Percentiles rank a stretch among this genome's conserved stretches.
Evolutionary conservation across 2,329 filamentous ascomycete species (phyloP).

Genomic region (Ophiocordyceps australis): DNA sequence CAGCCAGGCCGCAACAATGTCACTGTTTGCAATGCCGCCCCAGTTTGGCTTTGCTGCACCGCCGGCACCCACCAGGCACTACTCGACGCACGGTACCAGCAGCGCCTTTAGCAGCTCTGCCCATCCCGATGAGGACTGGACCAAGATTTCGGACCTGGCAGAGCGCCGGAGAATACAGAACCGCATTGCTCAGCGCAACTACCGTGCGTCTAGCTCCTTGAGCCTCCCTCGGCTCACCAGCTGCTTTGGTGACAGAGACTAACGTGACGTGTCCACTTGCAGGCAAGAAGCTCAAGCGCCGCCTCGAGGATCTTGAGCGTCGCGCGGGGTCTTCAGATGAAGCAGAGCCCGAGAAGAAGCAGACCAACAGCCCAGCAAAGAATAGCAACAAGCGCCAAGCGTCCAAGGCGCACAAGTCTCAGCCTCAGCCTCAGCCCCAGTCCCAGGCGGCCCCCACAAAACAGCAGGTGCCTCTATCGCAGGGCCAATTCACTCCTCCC

Average conservation of each 20-base stretch:
- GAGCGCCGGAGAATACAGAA: slow-evolving; percentile 92
- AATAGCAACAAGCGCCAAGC: slow-evolving; percentile 25
- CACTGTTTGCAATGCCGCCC: slow-evolving; percentile 16
- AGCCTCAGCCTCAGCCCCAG: too few species aligned
- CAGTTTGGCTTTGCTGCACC: slow-evolving; percentile 13
- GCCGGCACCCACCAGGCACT: slow-evolving; percentile 38
- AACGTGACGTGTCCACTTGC: slow-evolving; percentile 1
- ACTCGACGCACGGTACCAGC: slow-evolving; percentile 60
- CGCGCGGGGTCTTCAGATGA: slow-evolving; percentile 41
- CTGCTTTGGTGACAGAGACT: background rate
- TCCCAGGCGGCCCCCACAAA: slow-evolving; percentile 12
- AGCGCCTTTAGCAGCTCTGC: slow-evolving; percentile 90
- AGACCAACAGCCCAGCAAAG: slow-evolving; percentile 14
- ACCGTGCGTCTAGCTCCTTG: slow-evolving; percentile 43
- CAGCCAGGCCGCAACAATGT: slow-evolving; percentile 14
- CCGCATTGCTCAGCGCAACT: slow-evolving; percentile 92
- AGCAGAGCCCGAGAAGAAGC: slow-evolving; percentile 24
- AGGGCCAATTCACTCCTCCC: slow-evolving; percentile 42
- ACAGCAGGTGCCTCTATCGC: slow-evolving; percentile 23
- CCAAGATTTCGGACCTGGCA: slow-evolving; percentile 92
- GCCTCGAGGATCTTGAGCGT: slow-evolving; percentile 69
- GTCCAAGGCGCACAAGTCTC: slow-evolving; percentile 8
- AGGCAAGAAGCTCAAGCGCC: slow-evolving; percentile 89
- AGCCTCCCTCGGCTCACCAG: too few species aligned
- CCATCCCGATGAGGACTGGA: slow-evolving; percentile 96